These are phyloP conservation scores for Myriosclerotinia scirpicola DNA, from an alignment of 2,329 filamentous ascomycete genomes.

Conservation along the genomic window DNA sequence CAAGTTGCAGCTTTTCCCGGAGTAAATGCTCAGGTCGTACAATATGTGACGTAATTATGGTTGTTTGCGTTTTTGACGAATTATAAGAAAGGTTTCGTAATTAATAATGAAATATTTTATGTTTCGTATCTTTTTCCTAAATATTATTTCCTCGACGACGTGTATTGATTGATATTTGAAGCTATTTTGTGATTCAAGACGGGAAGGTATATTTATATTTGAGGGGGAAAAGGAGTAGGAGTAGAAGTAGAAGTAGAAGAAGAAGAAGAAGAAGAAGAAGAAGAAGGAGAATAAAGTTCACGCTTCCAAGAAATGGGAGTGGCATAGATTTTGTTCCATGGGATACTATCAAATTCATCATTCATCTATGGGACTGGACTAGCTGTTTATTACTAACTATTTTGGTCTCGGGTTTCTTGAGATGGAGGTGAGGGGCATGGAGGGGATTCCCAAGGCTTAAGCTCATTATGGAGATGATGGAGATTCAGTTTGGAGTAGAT, in stretches of 20 bases:
- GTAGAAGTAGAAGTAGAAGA: background rate
- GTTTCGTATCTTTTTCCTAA: background rate
- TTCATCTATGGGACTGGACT: too few relatives aligned
- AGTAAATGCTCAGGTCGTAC: conserved; percentile 14
- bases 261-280: background rate
- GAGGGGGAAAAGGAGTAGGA: background rate
- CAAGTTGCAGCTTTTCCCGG: conserved; percentile 1
- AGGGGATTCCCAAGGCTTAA: too few relatives aligned
- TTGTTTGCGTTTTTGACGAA: background rate
- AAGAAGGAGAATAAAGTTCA: conserved; percentile 2
- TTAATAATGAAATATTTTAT: too few relatives aligned
- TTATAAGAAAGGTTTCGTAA: background rate
- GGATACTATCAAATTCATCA: too few relatives aligned
- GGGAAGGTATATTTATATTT: background rate
- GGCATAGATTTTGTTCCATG: too few relatives aligned
- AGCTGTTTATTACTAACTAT: too few relatives aligned
- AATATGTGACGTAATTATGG: conserved; percentile 12
- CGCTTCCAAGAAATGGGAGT: too few relatives aligned
- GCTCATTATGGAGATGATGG: too few relatives aligned
- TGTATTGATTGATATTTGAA: background rate
- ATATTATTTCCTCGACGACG: background rate
- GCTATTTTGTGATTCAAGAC: background rate
- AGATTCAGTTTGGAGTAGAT: too few relatives aligned
- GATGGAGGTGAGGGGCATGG: too few relatives aligned
- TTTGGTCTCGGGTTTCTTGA: too few relatives aligned